Base-by-base conservation (phyloP, 306 rosid genomes). In the Begonia fuchsioides region DNA sequence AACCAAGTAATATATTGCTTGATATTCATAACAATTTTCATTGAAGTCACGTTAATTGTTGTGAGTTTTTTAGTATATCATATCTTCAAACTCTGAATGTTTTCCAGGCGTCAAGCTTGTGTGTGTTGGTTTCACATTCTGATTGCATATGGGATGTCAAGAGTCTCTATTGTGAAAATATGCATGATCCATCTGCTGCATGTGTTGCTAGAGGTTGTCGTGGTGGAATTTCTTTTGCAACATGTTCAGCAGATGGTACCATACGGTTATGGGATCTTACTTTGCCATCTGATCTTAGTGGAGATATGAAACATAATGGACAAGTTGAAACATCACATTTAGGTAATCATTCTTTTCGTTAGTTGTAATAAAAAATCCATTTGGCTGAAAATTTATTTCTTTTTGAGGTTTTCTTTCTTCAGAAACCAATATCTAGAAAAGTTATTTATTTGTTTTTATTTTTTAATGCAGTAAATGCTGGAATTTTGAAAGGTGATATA, bases 101-200 rank as follows among this genome's bases (percentile, higher is more conserved):
- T 47, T 53, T 68, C 63, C 72, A 79, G 94, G 80, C 70, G 39
- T 69, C 76, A 38, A 70, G 80, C 62, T 79, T 77, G 59, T 83
- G 60, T 60, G 72, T 67, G 68, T 75, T 83, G 57, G 82, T 74
- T 67, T 76, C 94, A 50, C 94, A 83, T 77, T 78, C 88, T 60
- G 72, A 76, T 1, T 79, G 88, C 70, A 83, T 83, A 69, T 83
- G 88, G 85, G 94, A 83, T 69, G 70, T 83, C 82, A 79, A 74
- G 73, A 75, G 67, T 74, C 74, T 83, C 48, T 79, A 88, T 67
- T 79, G 94, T 43, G 82, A 83, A 64, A 74, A 83, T 69, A 58
- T 66, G 67, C 94, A 83, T 43, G 82, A 79, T 61, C 73, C 81
- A 43, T 73, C 88, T 59, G 72, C 74, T 59, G 82, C 84, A 54